A percentile compares a stretch with the other conserved stretches of the same genome.
Evolutionary conservation across 352 stramenopile genomes (phyloP).

Genomic region (Phytophthora lateralis): DNA sequence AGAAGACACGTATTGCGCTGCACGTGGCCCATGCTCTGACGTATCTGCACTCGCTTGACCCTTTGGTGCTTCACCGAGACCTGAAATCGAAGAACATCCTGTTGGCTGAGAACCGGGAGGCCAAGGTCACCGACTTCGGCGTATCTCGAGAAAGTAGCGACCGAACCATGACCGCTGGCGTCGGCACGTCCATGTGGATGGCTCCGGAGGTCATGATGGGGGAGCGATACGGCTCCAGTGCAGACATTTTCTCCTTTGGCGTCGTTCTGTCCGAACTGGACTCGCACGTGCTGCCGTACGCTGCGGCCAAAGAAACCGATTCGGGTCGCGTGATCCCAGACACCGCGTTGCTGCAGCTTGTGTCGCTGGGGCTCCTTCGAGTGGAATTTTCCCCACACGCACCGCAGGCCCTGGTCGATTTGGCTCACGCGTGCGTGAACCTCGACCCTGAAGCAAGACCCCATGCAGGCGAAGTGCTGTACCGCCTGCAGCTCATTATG

Average conservation of each 20-base stretch:
- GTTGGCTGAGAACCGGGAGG: constrained; percentile 27
- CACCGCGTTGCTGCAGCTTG: constrained; percentile 47
- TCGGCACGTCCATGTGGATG: constrained; percentile 53
- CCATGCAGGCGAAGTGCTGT: constrained; percentile 40
- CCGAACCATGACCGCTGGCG: constrained; percentile 38
- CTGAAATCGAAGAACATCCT: constrained; percentile 68
- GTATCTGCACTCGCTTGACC: constrained; percentile 53
- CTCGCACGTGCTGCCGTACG: constrained; percentile 42
- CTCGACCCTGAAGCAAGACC: constrained; percentile 42
- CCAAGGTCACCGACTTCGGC: constrained; percentile 60
- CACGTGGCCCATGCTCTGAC: constrained; percentile 40
- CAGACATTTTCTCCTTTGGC: constrained; percentile 60
- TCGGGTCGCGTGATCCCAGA: constrained; percentile 34
- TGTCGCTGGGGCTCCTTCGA: constrained; percentile 38
- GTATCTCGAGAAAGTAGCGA: constrained; percentile 42
- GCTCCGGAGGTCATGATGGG: constrained; percentile 53
- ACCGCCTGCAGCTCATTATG: constrained; percentile 43
- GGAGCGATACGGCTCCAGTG: constrained; percentile 43
- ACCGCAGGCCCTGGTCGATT: constrained; percentile 26
- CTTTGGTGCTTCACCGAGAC: constrained; percentile 49
- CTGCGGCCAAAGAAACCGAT: constrained; percentile 23
- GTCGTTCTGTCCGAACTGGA: constrained; percentile 52
- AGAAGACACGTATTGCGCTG: constrained; percentile 40
- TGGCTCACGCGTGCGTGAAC: constrained; percentile 41
- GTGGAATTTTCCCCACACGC: constrained; percentile 44